phyloP scores from a whole-genome alignment of 108 stramenopile species.

The Skeletonema potamos region DNA sequence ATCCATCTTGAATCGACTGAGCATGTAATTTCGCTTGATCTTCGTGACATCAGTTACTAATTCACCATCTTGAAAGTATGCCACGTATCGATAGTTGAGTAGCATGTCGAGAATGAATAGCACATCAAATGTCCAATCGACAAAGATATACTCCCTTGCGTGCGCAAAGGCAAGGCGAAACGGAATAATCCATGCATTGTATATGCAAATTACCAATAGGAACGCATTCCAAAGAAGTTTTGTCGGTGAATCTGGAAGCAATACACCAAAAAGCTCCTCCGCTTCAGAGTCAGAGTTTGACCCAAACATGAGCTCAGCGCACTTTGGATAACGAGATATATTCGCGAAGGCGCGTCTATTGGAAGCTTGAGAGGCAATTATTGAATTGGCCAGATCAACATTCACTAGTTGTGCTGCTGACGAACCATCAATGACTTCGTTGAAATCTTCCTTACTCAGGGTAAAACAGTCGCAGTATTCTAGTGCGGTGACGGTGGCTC shows the following conservation, averaged over 20 bases:
- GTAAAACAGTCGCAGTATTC: slow-evolving; percentile 55
- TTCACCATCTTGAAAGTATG: slow-evolving; percentile 48
- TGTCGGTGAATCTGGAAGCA: slow-evolving; percentile 29
- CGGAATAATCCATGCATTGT: slow-evolving; percentile 49
- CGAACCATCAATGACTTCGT: slow-evolving; percentile 32
- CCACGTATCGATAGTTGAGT: slow-evolving; percentile 30
- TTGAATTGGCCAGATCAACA: slow-evolving; percentile 6
- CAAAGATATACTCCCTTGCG: background rate
- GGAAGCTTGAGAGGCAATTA: slow-evolving; percentile 2
- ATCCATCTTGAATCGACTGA: slow-evolving; percentile 27
- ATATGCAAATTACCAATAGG: slow-evolving; percentile 31
- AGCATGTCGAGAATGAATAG: slow-evolving; percentile 40
- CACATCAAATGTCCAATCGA: slow-evolving; percentile 48
- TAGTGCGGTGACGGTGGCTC: slow-evolving; percentile 40
- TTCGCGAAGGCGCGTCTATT: slow-evolving; percentile 32
- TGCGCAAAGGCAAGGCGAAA: slow-evolving; percentile 39
- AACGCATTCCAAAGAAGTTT: slow-evolving; percentile 39
- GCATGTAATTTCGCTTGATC: slow-evolving; percentile 34
- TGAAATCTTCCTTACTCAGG: slow-evolving; percentile 45
- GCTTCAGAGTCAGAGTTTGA: background rate
- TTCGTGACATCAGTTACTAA: slow-evolving; percentile 26
- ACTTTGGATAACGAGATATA: slow-evolving; percentile 29
- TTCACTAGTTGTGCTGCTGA: background rate
- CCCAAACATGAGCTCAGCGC: slow-evolving; percentile 1
- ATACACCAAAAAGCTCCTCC: background rate